Evolutionary conservation across 2,329 filamentous ascomycete species (phyloP).

Genomic region (Claviceps fusiformis): DNA sequence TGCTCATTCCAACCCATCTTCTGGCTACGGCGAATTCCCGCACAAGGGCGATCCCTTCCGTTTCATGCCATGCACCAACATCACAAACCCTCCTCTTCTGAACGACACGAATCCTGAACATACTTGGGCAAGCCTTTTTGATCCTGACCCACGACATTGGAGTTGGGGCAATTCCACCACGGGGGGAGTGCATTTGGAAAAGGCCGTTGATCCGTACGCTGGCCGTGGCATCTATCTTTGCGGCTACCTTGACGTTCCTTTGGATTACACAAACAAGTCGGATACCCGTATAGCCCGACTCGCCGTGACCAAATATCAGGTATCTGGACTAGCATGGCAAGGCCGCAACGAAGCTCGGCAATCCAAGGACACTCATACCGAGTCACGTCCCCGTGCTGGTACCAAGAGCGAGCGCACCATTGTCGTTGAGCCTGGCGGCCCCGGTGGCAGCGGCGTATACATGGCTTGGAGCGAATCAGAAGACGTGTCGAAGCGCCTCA

Average conservation of each 20-base stretch:
- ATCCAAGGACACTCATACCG: not conserved
- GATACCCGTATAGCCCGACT: conserved; percentile 30
- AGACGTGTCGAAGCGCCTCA: conserved; percentile 25
- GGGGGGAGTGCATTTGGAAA: not conserved
- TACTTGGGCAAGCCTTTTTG: conserved; percentile 28
- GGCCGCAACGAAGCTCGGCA: conserved; percentile 5
- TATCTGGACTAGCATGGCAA: conserved; percentile 26
- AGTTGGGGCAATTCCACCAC: conserved; percentile 25
- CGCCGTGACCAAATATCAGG: conserved; percentile 35
- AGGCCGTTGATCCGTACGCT: conserved; percentile 17
- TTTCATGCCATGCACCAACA: conserved; percentile 32
- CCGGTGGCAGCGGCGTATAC: conserved; percentile 32
- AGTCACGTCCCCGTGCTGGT: conserved; percentile 10
- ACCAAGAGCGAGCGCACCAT: conserved; percentile 32
- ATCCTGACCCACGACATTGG: conserved; percentile 31
- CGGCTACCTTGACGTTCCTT: conserved; percentile 33
- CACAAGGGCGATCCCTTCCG: conserved; percentile 28
- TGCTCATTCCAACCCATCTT: conserved; percentile 1
- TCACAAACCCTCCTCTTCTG: conserved; percentile 26
- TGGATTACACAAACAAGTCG: conserved; percentile 32
- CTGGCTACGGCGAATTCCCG: conserved; percentile 21
- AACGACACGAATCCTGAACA: conserved; percentile 22
- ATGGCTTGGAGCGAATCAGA: conserved; percentile 27
- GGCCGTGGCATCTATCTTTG: conserved; percentile 33
- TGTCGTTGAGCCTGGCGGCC: conserved; percentile 36